Percentiles rank a stretch among this genome's conserved stretches.
Conservation (phyloP, 1,284 basidiomycete species). For the Blastosporella zonata region DNA sequence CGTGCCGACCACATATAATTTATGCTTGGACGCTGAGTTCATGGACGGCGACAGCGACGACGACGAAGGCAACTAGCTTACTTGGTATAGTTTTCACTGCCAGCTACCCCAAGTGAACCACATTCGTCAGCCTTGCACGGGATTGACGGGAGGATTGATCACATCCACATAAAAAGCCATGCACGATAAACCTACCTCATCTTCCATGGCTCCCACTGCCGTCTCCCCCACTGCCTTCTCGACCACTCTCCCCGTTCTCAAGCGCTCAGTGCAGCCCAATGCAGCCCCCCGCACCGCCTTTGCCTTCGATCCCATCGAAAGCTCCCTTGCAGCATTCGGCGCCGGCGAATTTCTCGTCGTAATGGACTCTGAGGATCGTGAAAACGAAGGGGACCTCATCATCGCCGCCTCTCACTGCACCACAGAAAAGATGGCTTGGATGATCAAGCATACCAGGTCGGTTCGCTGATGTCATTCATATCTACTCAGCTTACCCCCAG, state of each 20-base stretch:
- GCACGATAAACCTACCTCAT: conserved; percentile 24
- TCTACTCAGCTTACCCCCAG: background rate
- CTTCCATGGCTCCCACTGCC: conserved; percentile 25
- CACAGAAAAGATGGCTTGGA: conserved; percentile 98
- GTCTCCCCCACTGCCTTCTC: conserved; percentile 13
- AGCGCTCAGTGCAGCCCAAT: conserved; percentile 20
- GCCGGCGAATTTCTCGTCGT: conserved; percentile 91
- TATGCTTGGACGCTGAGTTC: background rate
- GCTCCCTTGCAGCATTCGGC: conserved; percentile 76
- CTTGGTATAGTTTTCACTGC: background rate
- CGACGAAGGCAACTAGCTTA: background rate
- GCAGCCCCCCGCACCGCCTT: conserved; percentile 36
- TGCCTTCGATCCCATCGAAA: conserved; percentile 71
- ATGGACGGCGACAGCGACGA: conserved; percentile 6
- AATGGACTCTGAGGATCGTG: conserved; percentile 91
- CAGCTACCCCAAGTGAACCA: background rate
- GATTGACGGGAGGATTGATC: conserved; percentile 17
- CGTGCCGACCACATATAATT: conserved; percentile 9
- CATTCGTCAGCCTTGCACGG: conserved; percentile 20
- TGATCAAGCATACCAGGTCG: conserved; percentile 94
- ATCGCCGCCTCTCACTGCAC: conserved; percentile 81
- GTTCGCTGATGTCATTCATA: conserved; percentile 21
- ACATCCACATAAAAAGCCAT: conserved; percentile 19
- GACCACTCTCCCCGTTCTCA: conserved; percentile 19
- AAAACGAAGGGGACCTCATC: conserved; percentile 95